Evolutionary conservation across 2,329 filamentous ascomycete genomes (phyloP), one percentile per base, ranked within the genome.

Genomic region (Pseudogymnoascus verrucosus): DNA sequence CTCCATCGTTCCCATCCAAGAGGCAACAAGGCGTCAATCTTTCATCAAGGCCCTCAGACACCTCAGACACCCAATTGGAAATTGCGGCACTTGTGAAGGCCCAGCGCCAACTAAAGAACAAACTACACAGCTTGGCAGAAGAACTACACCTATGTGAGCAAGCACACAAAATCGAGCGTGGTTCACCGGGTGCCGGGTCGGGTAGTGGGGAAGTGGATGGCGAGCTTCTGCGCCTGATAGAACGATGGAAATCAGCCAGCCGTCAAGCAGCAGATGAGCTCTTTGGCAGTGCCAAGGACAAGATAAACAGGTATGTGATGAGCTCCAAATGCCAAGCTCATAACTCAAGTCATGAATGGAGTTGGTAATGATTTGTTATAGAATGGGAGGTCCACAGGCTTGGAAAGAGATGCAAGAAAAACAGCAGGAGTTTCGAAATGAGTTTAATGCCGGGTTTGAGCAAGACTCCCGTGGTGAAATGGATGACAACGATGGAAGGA

Each of bases 261-360:
- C 80, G 86, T 66, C 76, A 79, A 60, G 87, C 86, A 5, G 88
- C 88, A 1, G 88, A 91, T 68, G 86, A 89, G 69, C 75, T 90
- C 10, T 90, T 88, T 72, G 78, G 76, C 23, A 75, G 78, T 19
- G 84, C 87, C 21, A 80, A 81, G 66, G 84, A 87, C 71, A 76
- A 84, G 62, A 79, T 89, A 37, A 78, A 84, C 69, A 76, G 81
- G 68, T 74, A 66, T 60, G 67, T 68, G 36, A 7, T 14, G 60
- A n/a, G n/a, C 1, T 57, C n/a, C 7, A 57, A 21, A 57, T 34
- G 8, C 28, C 3, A 2, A 19, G 11, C 28, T 57, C n/a, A 21
- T 10, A 34, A 21, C n/a, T 21, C 28, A 14, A 10, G 11, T 26
- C 7, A n/a, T 34, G 28, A 19, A 21, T n/a, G 14, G 21, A 26